phyloP scores from a whole-genome alignment of 2,329 filamentous ascomycete genomes.

The Hirsutella thompsonii region DNA sequence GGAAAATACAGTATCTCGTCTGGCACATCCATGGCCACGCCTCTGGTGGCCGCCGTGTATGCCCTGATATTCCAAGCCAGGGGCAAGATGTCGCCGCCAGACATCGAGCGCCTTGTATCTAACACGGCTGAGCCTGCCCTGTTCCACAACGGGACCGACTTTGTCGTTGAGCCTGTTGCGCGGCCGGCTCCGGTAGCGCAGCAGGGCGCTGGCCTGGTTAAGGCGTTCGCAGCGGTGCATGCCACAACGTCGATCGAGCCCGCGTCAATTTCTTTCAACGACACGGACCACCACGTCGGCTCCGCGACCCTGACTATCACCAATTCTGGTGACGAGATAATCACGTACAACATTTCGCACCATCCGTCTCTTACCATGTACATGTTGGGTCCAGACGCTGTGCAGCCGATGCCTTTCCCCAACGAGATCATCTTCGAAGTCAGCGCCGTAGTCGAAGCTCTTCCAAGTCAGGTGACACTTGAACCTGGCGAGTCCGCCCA shows the following conservation, averaged over 20 bases:
- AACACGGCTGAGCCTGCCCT: constrained; percentile 34
- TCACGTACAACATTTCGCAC: constrained; percentile 39
- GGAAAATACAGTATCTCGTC: constrained; percentile 20
- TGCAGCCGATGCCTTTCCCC: constrained; percentile 6
- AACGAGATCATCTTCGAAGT: constrained; percentile 23
- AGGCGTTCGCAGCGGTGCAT: constrained; percentile 44
- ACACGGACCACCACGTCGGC: constrained; percentile 40
- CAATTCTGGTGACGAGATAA: constrained; percentile 35
- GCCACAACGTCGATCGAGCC: constrained; percentile 37
- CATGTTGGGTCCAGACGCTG: constrained; percentile 12
- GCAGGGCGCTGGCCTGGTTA: constrained; percentile 46
- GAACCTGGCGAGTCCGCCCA: constrained; percentile 25
- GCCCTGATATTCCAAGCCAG: constrained; percentile 39
- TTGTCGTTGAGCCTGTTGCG: not conserved
- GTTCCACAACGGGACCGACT: constrained; percentile 22
- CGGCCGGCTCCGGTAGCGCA: constrained; percentile 28
- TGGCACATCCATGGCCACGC: constrained; percentile 49
- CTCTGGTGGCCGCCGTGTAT: constrained; percentile 38
- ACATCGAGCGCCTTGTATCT: constrained; percentile 35
- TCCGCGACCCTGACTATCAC: constrained; percentile 38
- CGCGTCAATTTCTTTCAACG: constrained; percentile 48
- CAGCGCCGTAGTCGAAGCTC: constrained; percentile 29
- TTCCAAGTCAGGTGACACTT: constrained; percentile 28
- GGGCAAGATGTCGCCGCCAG: constrained; percentile 33
- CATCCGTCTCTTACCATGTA: constrained; percentile 39